Evolutionary conservation across 2,329 filamentous ascomycete species (phyloP), one percentile per base, ranked within the genome.

Genomic region (Ceratocystis papillata): DNA sequence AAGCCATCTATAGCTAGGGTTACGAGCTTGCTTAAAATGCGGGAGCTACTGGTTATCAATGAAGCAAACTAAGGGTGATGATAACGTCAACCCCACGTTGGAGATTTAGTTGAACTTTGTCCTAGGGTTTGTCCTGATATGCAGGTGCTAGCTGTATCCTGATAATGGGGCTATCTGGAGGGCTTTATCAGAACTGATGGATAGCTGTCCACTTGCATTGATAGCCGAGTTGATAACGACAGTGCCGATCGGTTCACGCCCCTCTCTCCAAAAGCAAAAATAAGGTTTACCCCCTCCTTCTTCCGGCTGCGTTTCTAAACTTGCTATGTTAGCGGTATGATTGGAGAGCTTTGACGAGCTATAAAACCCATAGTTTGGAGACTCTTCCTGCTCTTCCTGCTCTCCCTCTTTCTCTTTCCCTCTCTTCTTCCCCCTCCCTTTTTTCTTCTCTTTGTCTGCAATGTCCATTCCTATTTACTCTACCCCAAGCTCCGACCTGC

Each of bases 401-500:
- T 57, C 12, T 25, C n/a, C 45, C 15, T 25, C n/a, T 10, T 45
- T 45, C 20, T 37, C 46, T 25, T 28, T 57, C n/a, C 17, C 28
- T 37, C 59, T 33, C 41, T 48, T 20, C n/a, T 28, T 61, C 30
- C 7, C 55, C 37, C 7, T 6, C 2, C 25, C 48, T 15, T 48
- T 22, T 22, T 50, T 46, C 10, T 22, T 50, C 12, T 50, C 30
- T 20, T 33, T 45, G 46, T 46, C 59, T 6, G 57, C 45, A 15
- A 65, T 67, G 66, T 41, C 67, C 7, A 28, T 65, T 25, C 64
- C 67, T 10, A 63, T 74, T 65, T 71, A 72, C 69, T 69, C 72
- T 62, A 68, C 67, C 70, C 62, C 65, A 37, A 73, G 75, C 70
- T 69, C 69, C 6, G 70, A 71, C 46, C 69, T 70, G 67, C 70